Evolutionary conservation across 1,284 basidiomycete species (phyloP).

Genomic region (Malassezia nana): DNA sequence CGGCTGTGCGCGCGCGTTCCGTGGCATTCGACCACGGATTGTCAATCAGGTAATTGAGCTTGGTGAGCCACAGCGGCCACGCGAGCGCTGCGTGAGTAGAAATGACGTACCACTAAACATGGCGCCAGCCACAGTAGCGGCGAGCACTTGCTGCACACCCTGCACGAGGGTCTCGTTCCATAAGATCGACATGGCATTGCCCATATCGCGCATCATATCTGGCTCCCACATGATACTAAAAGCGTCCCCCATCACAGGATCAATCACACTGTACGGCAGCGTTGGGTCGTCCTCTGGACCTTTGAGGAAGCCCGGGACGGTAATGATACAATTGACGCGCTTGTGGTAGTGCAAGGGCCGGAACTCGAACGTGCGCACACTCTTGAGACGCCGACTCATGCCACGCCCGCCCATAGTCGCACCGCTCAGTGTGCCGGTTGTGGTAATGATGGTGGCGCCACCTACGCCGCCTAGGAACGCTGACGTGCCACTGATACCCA

Average conservation of each 20-base stretch:
- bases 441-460: slow-evolving; percentile 45
- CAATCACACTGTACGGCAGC: slow-evolving; percentile 45
- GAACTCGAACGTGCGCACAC: slow-evolving; percentile 46
- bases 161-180: slow-evolving; percentile 48
- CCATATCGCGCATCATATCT: slow-evolving; percentile 49
- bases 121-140: slow-evolving; percentile 42
- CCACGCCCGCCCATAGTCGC: slow-evolving; percentile 41
- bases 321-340: slow-evolving; percentile 45
- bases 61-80: slow-evolving; percentile 47
- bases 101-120: slow-evolving; percentile 26
- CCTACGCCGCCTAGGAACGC: slow-evolving; percentile 44
- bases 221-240: slow-evolving; percentile 47
- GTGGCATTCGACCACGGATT: slow-evolving; percentile 48
- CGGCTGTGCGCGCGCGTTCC: slow-evolving; percentile 40
- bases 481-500: slow-evolving; percentile 44
- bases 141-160: slow-evolving; percentile 45
- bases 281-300: slow-evolving; percentile 41
- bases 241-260: slow-evolving; percentile 45
- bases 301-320: slow-evolving; percentile 42
- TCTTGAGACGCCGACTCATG: slow-evolving; percentile 40
- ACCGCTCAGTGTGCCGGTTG: slow-evolving; percentile 42
- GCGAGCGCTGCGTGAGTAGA: slow-evolving; percentile 29
- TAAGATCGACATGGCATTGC: slow-evolving; percentile 43
- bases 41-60: slow-evolving; percentile 47
- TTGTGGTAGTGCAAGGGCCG: slow-evolving; percentile 48